A percentile compares a stretch with the other conserved stretches of the same genome.
Evolutionary conservation across 2,329 filamentous ascomycete genomes (phyloP).

Genomic region (Trichocomaceae sp.): DNA sequence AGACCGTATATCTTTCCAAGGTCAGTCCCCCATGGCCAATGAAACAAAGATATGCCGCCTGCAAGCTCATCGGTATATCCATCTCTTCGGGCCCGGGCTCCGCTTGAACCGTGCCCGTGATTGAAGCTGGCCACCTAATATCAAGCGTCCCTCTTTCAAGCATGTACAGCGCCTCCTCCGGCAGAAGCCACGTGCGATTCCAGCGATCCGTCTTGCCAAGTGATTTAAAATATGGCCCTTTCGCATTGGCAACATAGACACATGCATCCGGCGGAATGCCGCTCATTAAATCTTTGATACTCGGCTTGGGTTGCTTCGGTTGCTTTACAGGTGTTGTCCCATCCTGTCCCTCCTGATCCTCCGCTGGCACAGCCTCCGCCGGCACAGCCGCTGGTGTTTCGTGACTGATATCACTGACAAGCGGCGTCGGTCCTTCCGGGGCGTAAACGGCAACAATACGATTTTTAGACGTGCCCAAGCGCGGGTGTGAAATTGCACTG

Average conservation of each 20-base stretch:
- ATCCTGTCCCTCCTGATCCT: constrained; percentile 4
- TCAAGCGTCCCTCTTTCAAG: constrained; percentile 83
- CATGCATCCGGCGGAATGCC: constrained; percentile 28
- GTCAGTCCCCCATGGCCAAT: constrained; percentile 60
- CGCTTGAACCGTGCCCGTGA: constrained; percentile 21
- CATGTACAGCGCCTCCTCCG: constrained; percentile 85
- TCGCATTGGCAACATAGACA: constrained; percentile 65
- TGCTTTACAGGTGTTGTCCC: constrained; percentile 10
- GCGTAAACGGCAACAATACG: constrained; percentile 68
- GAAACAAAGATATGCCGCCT: constrained; percentile 81
- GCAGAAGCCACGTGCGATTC: constrained; percentile 72
- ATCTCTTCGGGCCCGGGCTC: constrained; percentile 49
- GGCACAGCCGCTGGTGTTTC: not conserved
- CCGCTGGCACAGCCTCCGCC: too few relatives aligned
- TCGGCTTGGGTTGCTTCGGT: constrained; percentile 1
- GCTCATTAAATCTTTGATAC: constrained; percentile 15
- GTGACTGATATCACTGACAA: not conserved
- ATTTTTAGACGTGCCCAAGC: constrained; percentile 64
- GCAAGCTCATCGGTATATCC: constrained; percentile 78
- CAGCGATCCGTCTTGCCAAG: constrained; percentile 64
- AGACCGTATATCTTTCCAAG: constrained; percentile 82
- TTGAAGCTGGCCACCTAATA: constrained; percentile 67
- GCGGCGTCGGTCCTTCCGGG: constrained; percentile 44
- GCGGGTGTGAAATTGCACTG: constrained; percentile 70
- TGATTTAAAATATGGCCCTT: constrained; percentile 65